Conservation (phyloP, 1,284 basidiomycete genomes). For the Sparassis latifolia region DNA sequence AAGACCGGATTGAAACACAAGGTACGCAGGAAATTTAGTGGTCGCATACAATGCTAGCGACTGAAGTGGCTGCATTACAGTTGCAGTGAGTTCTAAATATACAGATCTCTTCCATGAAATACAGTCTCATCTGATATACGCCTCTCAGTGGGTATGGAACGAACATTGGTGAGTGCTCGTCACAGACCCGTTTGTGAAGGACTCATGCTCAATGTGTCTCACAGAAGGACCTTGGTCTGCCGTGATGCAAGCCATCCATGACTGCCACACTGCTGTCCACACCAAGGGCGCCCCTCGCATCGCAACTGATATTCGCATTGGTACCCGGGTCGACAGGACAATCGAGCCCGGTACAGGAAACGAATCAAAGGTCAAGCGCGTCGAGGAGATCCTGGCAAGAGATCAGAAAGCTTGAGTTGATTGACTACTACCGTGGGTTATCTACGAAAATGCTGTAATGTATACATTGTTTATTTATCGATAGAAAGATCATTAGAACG, state of each 20-base stretch:
- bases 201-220: conserved; percentile 1
- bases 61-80: conserved; percentile 29
- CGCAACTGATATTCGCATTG: conserved; percentile 88
- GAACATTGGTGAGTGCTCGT: conserved; percentile 63
- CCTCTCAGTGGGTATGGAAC: conserved; percentile 80
- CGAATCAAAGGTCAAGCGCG: conserved; percentile 69
- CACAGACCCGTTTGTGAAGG: not conserved
- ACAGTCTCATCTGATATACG: conserved; percentile 5
- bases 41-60: not conserved
- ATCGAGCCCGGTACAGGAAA: conserved; percentile 67
- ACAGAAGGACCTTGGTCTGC: conserved; percentile 80
- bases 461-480: not conserved
- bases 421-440: not conserved
- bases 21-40: conserved; percentile 32
- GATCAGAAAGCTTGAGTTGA: conserved; percentile 17
- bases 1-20: conserved; percentile 72
- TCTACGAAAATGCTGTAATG: not conserved
- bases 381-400: conserved; percentile 64
- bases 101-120: not conserved
- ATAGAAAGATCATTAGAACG: not conserved
- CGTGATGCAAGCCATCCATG: conserved; percentile 77
- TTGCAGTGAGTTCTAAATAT: conserved; percentile 55
- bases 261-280: conserved; percentile 86
- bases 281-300: conserved; percentile 65
- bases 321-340: conserved; percentile 74